Evolutionary conservation across 2,329 filamentous ascomycete species (phyloP).

Genomic region (Penicillium sp.): DNA sequence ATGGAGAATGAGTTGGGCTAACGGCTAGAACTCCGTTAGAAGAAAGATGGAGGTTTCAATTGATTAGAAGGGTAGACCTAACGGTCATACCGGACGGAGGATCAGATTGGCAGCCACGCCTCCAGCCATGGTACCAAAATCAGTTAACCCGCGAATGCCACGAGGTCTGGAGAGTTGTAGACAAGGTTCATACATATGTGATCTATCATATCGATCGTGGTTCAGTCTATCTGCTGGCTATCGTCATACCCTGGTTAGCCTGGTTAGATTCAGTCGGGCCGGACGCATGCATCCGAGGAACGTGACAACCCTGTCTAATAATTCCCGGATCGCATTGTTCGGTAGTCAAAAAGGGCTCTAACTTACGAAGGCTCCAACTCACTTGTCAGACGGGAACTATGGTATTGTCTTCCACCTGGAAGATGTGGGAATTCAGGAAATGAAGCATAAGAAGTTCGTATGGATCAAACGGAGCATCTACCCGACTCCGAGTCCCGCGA

Average conservation of each 20-base stretch:
- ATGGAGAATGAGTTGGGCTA: neutral
- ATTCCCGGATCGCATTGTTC: neutral
- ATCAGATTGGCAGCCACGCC: neutral
- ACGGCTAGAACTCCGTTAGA: neutral
- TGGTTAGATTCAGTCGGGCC: neutral
- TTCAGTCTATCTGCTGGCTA: no score
- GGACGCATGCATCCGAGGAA: neutral
- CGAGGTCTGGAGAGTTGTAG: no score
- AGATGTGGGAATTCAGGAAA: no score
- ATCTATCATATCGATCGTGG: neutral
- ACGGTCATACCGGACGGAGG: neutral
- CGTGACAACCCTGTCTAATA: neutral
- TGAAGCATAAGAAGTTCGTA: no score
- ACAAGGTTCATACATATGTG: neutral
- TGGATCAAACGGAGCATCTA: no score
- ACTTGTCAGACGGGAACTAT: no score
- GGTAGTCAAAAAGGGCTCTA: neutral
- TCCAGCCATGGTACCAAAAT: neutral
- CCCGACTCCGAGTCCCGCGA: no score
- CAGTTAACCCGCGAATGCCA: neutral
- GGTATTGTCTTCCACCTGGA: no score
- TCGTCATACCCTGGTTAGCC: neutral
- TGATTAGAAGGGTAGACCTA: neutral
- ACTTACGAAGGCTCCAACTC: no score
- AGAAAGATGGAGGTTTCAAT: constrained; percentile 1